Evolutionary conservation across 345 rosid species (phyloP), one percentile per base, ranked within the genome.

Genomic region (Corchorus capsularis): DNA sequence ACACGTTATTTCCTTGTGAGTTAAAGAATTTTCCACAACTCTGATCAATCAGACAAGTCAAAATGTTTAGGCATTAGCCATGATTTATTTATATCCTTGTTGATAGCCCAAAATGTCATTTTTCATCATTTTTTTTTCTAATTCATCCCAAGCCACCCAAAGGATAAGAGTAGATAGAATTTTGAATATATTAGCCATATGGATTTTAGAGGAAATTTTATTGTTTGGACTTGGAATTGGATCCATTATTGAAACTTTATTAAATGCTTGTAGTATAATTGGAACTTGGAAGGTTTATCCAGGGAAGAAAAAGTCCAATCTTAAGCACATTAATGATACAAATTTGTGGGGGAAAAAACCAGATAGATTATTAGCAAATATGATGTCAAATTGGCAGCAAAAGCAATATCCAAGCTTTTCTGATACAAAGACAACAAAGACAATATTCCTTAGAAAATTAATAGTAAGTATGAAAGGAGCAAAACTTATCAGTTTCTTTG

Each of bases 371-470:
- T 74, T 45, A 50, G 59, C 53, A 17, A 75, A 77, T 10, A 0
- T 27, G 69, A 61, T 60, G 69, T 63, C 60, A 55, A 39, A 60
- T 27, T 34, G 37, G 49, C 19, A 5, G 57, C 79, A 80, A 73
- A 83, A 77, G 63, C 76, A n/a, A n/a, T n/a, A 78, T 81, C 85
- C 86, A 74, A 79, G 0, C 22, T 64, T 75, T 79, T 75, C 27
- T 78, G 79, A 69, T 70, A 15, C 82, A 76, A 39, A 65, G 92
- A n/a, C n/a, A n/a, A 91, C 69, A 85, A 46, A 72, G 87, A 91
- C 93, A 43, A n/a, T n/a, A 52, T 75, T 83, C 91, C 75, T 72
- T 57, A 3, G 77, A 73, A 64, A 82, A 81, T 13, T 8, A 80
- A 20, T 19, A 67, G 6, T 8, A 11, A 45, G 53, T 13, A 45